Evolutionary conservation across 163 green algal species (phyloP), one percentile per base, ranked within the genome.

Genomic region (Chlamydomonas reinhardtii): DNA sequence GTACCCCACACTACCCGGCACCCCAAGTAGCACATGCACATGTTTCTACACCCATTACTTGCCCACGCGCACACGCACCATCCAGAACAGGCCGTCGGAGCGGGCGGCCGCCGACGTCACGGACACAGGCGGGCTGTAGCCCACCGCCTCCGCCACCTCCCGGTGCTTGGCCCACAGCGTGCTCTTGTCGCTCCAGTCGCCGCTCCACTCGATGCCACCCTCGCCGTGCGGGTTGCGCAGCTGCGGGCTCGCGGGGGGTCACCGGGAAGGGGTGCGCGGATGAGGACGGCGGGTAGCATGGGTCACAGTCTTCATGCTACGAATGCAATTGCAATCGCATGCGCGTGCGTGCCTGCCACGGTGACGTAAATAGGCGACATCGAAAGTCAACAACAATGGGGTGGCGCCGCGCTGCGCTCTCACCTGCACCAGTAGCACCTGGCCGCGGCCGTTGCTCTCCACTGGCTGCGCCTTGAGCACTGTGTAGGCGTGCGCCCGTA

Each of bases 401-500:
- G n/a, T n/a, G n/a, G 39, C 39, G 39, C 39, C 39, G 5, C 39
- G 39, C 39, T 48, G 5, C 8, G 39, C 39, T 17, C 74, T 17
- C 54, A 85, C 78, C 78, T 85, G 78, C 31, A 85, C 16, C 78
- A 85, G 66, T 25, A 78, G 31, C 68, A 85, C 37, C 68, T 77
- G 68, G 31, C 78, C 78, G 4, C 68, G 77, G 29, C 64, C 76
- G n/a, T 39, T 75, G 66, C 78, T 85, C 68, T 31, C 62, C 25
- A 85, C 78, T 0, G 68, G 78, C 68, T 24, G 11, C n/a, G 78
- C 78, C 19, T 54, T 54, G 31, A 77, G 39, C 9, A 85, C 78
- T n/a, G 78, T 85, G 78, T 85, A 85, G 32, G 78, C 78, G 78
- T 85, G 78, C 6, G 52, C 68, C 15, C 68, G 78, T 2, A 85